phyloP scores from a whole-genome alignment of 352 stramenopile genomes.

The Phytophthora hybrid region DNA sequence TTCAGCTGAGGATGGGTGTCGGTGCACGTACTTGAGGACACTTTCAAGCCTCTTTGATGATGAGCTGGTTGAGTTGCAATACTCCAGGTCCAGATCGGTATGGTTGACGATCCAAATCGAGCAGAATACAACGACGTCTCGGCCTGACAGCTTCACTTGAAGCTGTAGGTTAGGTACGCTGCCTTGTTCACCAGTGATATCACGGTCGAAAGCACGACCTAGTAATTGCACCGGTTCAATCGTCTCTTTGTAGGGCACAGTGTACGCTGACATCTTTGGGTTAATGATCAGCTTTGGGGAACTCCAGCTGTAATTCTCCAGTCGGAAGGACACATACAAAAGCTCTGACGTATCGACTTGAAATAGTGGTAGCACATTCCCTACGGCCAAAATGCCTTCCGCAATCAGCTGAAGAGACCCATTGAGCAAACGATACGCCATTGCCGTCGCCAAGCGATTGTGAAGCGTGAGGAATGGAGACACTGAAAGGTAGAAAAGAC shows the following conservation, averaged over 20 bases:
- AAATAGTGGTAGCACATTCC: conserved; percentile 85
- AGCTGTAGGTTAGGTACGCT: conserved; percentile 86
- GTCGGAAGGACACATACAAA: conserved; percentile 84
- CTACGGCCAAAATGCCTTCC: conserved; percentile 86
- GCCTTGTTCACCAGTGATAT: conserved; percentile 73
- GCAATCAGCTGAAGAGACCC: conserved; percentile 85
- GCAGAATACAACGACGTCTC: conserved; percentile 88
- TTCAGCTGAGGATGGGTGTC: conserved; percentile 45
- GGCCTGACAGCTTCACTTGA: conserved; percentile 81
- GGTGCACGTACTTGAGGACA: conserved; percentile 82
- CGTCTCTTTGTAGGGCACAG: conserved; percentile 81
- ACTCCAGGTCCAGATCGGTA: conserved; percentile 84
- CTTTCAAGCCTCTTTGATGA: conserved; percentile 73
- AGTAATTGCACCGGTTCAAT: conserved; percentile 77
- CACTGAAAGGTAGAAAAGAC: conserved; percentile 84
- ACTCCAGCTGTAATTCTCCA: conserved; percentile 92
- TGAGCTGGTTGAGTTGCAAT: conserved; percentile 86
- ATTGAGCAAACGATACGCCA: conserved; percentile 88
- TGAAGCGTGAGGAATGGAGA: conserved; percentile 87
- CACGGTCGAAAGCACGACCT: conserved; percentile 73
- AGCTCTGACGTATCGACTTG: conserved; percentile 73
- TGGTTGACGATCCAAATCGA: conserved; percentile 92
- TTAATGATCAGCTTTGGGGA: conserved; percentile 82
- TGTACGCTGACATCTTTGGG: conserved; percentile 71
- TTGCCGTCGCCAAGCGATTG: conserved; percentile 82